Base-by-base conservation (phyloP, 495 filamentous ascomycete genomes). In the Bacidia rubella region DNA sequence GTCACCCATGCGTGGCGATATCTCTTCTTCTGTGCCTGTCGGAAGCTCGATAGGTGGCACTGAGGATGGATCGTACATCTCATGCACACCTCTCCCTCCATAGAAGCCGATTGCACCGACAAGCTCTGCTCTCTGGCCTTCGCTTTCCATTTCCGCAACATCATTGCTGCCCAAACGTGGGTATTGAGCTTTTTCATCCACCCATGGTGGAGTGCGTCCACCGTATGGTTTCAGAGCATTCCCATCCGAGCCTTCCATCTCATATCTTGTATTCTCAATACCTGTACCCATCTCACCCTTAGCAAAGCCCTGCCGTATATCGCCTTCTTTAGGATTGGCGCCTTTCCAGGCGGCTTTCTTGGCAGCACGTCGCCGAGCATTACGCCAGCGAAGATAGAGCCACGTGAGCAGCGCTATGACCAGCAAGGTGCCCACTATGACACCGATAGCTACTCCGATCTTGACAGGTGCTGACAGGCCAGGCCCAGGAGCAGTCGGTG, bases 271-370 rank as follows among this genome's bases (percentile, higher is more conserved):
- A 45, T 59, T 40, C 20, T 62, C 52, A 19, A 35, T 42, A 22
- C 44, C 60, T 22, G 56, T 49, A 42, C 38, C 85, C n/a, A 62
- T 51, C 45, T 62, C 60, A 20, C 27, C 51, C 45, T 62, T 60
- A n/a, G 42, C 52, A 41, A 60, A 55, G 1, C 55, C 58, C 50
- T 55, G 58, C 19, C 55, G 52, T 3, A 55, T 49, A 0, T 12
- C 17, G 10, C 56, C 55, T 10, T 56, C 54, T 17, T 70, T 65
- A 43, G 56, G 43, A 46, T 53, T 59, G 17, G 39, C 56, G 26
- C 62, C 60, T 2, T 17, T 35, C 20, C 51, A 46, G 12, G 25
- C 32, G 23, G 21, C 46, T 21, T 54, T 29, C 21, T 35, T 22
- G 23, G 35, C 51, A 3, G 55, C 26, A 21, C 45, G 49, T 21